phyloP scores from a whole-genome alignment of 78 protist species.

The Parvularia atlantis region DNA sequence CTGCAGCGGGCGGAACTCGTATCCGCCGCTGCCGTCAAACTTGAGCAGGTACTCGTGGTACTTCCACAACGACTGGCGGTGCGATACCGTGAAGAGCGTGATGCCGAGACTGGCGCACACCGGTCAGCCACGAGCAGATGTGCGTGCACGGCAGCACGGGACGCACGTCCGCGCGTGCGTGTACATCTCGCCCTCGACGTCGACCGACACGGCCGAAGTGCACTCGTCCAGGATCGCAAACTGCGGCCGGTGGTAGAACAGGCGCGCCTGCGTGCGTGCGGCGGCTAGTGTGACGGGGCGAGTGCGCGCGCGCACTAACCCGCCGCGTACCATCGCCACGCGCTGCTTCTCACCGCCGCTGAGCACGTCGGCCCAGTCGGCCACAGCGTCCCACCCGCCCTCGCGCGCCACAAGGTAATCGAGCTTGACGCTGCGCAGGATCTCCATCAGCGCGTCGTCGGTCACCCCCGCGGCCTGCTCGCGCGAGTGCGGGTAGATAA shows the following conservation, averaged over 20 bases:
- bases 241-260: constrained; percentile 52
- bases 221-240: constrained; percentile 70
- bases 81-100: constrained; percentile 43
- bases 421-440: background rate
- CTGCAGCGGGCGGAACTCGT: constrained; percentile 7
- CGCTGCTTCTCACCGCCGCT: constrained; percentile 61
- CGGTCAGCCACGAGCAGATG: too few species aligned
- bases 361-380: constrained; percentile 46
- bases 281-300: background rate
- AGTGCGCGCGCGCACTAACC: background rate
- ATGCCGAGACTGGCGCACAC: too few species aligned
- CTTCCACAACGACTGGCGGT: constrained; percentile 45
- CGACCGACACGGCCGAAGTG: background rate
- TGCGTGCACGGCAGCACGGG: too few species aligned
- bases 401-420: constrained; percentile 9
- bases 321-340: background rate
- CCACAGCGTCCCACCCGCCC: constrained; percentile 9
- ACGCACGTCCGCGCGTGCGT: constrained; percentile 1
- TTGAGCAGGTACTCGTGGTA: constrained; percentile 33
- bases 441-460: constrained; percentile 13
- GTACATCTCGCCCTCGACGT: constrained; percentile 17
- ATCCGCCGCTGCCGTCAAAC: constrained; percentile 26
- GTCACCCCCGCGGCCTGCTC: background rate
- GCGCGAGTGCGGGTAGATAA: constrained; percentile 3
- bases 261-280: too few species aligned